A percentile compares a stretch with the other conserved stretches of the same genome.
These are phyloP conservation scores for Pythium aristosporum DNA, from an alignment of 352 stramenopile species.

Conservation along the genomic window DNA sequence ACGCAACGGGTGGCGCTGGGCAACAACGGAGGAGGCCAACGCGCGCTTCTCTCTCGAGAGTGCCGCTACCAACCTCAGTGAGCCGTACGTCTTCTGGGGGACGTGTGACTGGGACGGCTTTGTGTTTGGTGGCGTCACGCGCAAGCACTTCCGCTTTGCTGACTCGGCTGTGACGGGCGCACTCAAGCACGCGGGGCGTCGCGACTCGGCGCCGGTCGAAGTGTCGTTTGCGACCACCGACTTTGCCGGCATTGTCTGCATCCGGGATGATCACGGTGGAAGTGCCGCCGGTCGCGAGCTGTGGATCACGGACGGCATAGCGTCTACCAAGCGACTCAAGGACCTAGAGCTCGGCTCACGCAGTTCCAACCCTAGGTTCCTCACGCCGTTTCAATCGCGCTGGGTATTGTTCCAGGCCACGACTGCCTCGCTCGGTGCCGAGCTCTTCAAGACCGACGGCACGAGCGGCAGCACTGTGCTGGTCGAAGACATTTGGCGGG, in stretches of 20 bases:
- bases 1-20: slow-evolving; percentile 59
- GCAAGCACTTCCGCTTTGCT: slow-evolving; percentile 72
- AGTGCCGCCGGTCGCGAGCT: slow-evolving; percentile 43
- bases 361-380: slow-evolving; percentile 40
- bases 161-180: slow-evolving; percentile 61
- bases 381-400: slow-evolving; percentile 39
- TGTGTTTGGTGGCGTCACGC: slow-evolving; percentile 39
- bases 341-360: slow-evolving; percentile 40
- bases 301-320: slow-evolving; percentile 52
- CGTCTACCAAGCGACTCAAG: slow-evolving; percentile 39
- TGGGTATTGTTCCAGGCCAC: slow-evolving; percentile 57
- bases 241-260: slow-evolving; percentile 83
- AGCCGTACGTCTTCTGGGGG: slow-evolving; percentile 68
- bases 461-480: slow-evolving; percentile 38
- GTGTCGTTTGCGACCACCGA: slow-evolving; percentile 31
- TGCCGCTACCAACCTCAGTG: slow-evolving; percentile 12
- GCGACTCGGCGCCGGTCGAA: slow-evolving; percentile 39
- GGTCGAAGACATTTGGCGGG: slow-evolving; percentile 52
- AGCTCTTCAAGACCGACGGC: slow-evolving; percentile 70
- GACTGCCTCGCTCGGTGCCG: slow-evolving; percentile 36
- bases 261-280: slow-evolving; percentile 25
- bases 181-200: slow-evolving; percentile 62
- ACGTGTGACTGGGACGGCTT: slow-evolving; percentile 73
- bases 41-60: slow-evolving; percentile 18
- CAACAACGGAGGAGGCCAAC: slow-evolving; percentile 42